A percentile compares a stretch with the other conserved stretches of the same genome.
phyloP scores from a whole-genome alignment of 1,284 basidiomycete species.

The Sutorius eximius region DNA sequence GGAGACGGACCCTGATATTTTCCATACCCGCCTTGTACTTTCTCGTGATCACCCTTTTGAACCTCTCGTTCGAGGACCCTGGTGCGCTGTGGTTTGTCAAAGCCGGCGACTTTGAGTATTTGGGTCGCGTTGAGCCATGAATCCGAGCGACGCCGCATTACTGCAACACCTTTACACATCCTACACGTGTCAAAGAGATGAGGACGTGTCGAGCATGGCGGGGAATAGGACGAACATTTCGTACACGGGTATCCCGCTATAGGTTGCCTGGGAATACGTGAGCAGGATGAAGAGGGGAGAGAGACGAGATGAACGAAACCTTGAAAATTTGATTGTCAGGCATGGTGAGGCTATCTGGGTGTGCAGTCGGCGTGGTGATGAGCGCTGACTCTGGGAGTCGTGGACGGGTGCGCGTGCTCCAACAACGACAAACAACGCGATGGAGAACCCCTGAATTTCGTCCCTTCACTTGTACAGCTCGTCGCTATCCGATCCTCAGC shows the following conservation, averaged over 20 bases:
- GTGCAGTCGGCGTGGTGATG: conserved; percentile 4
- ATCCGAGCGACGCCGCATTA: conserved; percentile 95
- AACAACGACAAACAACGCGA: conserved; percentile 55
- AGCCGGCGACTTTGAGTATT: conserved; percentile 98
- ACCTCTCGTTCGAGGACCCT: conserved; percentile 97
- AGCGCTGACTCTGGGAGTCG: conserved; percentile 23
- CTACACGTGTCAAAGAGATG: conserved; percentile 46
- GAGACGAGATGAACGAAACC: conserved; percentile 39
- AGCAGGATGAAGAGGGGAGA: conserved; percentile 9
- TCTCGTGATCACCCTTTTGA: conserved; percentile 98
- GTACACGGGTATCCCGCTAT: conserved; percentile 85
- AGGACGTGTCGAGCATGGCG: conserved; percentile 39
- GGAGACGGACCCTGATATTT: conserved; percentile 91
- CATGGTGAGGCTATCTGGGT: conserved; percentile 41
- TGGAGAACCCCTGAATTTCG: conserved; percentile 18
- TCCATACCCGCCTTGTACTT: conserved; percentile 99
- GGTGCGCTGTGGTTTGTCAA: conserved; percentile 98
- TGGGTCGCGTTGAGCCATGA: conserved; percentile 99
- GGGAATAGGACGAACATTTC: conserved; percentile 65
- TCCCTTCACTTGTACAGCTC: background rate
- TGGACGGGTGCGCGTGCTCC: conserved; percentile 44
- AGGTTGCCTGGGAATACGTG: conserved; percentile 61
- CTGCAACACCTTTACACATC: conserved; percentile 94
- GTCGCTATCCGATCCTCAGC: background rate
- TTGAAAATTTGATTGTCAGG: conserved; percentile 82